phyloP scores from a whole-genome alignment of 1,284 basidiomycete species.

The Cerioporus squamosus region DNA sequence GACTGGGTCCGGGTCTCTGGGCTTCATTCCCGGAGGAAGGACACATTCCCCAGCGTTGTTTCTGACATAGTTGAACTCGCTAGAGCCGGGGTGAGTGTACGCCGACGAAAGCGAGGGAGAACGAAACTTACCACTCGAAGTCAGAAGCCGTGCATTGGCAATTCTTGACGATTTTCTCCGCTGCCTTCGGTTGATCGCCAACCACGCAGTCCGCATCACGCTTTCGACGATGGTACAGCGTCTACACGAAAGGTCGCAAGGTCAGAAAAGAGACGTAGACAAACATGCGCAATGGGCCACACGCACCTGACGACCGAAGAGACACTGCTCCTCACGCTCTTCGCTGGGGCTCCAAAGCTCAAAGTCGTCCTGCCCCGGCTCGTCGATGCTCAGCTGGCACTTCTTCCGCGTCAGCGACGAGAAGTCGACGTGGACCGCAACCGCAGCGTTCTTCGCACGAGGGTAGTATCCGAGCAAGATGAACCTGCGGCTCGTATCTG shows the following conservation, averaged over 20 bases:
- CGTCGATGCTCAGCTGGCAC: conserved; percentile 76
- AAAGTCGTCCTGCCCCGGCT: conserved; percentile 88
- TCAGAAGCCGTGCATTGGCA: conserved; percentile 78
- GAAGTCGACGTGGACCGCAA: conserved; percentile 92
- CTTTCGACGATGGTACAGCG: conserved; percentile 84
- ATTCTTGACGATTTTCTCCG: conserved; percentile 61
- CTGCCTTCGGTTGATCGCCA: conserved; percentile 65
- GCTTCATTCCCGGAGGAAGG: conserved; percentile 57
- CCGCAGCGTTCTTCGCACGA: conserved; percentile 51
- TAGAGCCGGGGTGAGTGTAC: conserved; percentile 32
- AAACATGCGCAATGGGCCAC: too few relatives aligned
- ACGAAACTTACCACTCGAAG: conserved; percentile 83
- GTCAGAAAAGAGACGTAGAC: background rate
- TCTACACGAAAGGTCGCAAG: conserved; percentile 47
- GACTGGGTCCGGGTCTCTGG: conserved; percentile 12
- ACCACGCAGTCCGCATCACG: conserved; percentile 85
- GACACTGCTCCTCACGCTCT: conserved; percentile 73
- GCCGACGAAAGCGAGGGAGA: background rate
- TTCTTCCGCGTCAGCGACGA: conserved; percentile 71
- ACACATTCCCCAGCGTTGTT: conserved; percentile 75
- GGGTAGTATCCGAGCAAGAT: conserved; percentile 80
- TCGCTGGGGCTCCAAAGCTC: conserved; percentile 95
- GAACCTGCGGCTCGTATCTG: conserved; percentile 91
- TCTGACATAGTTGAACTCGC: conserved; percentile 89
- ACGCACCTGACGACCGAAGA: conserved; percentile 85